Conservation (phyloP, 1,284 basidiomycete species). For the Ceratobasidium theobromae region DNA sequence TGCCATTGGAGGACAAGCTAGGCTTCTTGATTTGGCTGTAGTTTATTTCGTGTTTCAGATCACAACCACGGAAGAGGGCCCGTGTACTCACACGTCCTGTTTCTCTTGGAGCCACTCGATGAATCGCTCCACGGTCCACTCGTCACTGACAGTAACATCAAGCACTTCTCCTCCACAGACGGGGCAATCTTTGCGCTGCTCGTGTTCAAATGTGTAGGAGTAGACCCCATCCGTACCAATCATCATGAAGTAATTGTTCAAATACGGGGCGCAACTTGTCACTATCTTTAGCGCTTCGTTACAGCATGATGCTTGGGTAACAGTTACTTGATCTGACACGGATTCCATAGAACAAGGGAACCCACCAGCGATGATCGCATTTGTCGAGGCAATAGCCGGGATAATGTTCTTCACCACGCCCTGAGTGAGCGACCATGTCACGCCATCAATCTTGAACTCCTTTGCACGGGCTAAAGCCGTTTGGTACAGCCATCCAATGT, state of each 20-base stretch:
- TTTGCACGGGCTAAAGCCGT: slow-evolving; percentile 79
- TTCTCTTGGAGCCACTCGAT: slow-evolving; percentile 83
- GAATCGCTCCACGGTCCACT: slow-evolving; percentile 78
- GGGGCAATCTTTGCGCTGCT: slow-evolving; percentile 90
- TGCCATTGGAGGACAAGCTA: slow-evolving; percentile 63
- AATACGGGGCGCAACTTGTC: slow-evolving; percentile 87
- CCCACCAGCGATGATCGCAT: slow-evolving; percentile 90
- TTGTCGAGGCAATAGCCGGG: slow-evolving; percentile 95
- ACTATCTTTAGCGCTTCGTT: slow-evolving; percentile 99
- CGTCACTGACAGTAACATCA: slow-evolving; percentile 64
- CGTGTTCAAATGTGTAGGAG: slow-evolving; percentile 96
- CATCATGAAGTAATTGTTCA: slow-evolving; percentile 99
- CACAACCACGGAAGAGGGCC: neutral
- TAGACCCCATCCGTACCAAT: slow-evolving; percentile 96
- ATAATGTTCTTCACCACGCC: slow-evolving; percentile 99
- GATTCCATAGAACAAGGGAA: slow-evolving; percentile 7
- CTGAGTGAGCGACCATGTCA: slow-evolving; percentile 97
- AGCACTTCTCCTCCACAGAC: slow-evolving; percentile 93
- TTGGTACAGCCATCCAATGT: slow-evolving; percentile 92
- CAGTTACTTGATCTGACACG: neutral
- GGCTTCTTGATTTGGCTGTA: slow-evolving; percentile 90
- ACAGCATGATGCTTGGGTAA: slow-evolving; percentile 84
- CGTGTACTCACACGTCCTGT: slow-evolving; percentile 77
- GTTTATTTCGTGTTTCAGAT: neutral
- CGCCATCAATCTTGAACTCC: slow-evolving; percentile 95